phyloP scores from a whole-genome alignment of 139 green algal genomes.

The Coelastrella sp. region DNA sequence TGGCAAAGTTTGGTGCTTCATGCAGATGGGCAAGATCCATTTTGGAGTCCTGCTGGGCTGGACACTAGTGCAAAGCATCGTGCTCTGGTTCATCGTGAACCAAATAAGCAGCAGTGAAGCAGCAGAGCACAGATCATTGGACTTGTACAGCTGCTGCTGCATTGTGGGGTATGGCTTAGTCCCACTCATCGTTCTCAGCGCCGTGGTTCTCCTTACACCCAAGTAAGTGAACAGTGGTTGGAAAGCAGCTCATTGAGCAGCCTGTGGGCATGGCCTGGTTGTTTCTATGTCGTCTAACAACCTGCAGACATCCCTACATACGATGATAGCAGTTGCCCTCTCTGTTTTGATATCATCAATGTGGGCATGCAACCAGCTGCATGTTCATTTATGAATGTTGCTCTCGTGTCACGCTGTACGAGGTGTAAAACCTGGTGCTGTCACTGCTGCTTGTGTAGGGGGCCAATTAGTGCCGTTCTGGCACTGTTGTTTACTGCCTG shows the following conservation, averaged over 20 bases:
- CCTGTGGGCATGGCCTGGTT: too few relatives aligned
- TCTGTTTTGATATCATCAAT: too few relatives aligned
- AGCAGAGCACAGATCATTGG: conserved; percentile 66
- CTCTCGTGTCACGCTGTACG: too few relatives aligned
- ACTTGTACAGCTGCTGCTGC: conserved; percentile 91
- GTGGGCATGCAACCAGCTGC: too few relatives aligned
- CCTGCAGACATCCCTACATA: too few relatives aligned
- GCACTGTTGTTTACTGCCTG: conserved; percentile 78
- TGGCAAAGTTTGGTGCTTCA: not conserved
- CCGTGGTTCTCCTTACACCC: conserved; percentile 79
- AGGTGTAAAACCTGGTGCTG: too few relatives aligned
- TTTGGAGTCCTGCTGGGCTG: conserved; percentile 96
- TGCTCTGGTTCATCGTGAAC: conserved; percentile 82
- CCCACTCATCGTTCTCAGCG: conserved; percentile 80
- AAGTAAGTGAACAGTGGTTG: conserved; percentile 60
- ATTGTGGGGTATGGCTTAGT: conserved; percentile 92
- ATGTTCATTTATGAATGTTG: too few relatives aligned
- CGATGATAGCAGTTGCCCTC: too few relatives aligned
- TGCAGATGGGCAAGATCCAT: conserved; percentile 91
- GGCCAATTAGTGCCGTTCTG: conserved; percentile 33
- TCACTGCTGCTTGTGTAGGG: conserved; percentile 5
- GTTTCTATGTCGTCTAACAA: too few relatives aligned
- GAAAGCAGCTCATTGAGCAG: too few relatives aligned
- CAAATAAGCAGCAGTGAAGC: conserved; percentile 60
- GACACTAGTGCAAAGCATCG: conserved; percentile 81